phyloP scores from a whole-genome alignment of 2,329 filamentous ascomycete genomes.

The Pseudogymnoascus sp. region DNA sequence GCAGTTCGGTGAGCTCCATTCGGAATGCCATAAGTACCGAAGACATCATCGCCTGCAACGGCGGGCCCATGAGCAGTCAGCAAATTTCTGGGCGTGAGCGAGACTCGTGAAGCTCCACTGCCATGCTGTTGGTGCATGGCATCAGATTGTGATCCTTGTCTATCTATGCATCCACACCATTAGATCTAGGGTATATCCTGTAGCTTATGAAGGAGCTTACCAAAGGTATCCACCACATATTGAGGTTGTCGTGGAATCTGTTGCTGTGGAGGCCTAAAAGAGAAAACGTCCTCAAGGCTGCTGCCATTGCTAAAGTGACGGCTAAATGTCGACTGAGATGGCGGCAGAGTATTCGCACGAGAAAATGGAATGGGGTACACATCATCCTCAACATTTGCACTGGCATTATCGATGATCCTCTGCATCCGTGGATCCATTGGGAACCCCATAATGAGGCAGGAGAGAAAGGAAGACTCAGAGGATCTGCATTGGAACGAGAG shows the following conservation, averaged over 20 bases:
- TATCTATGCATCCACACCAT: background rate
- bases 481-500: background rate
- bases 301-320: background rate
- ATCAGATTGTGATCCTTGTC: background rate
- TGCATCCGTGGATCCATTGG: constrained; percentile 22
- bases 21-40: background rate
- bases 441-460: constrained; percentile 14
- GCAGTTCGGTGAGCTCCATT: background rate
- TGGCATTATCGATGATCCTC: constrained; percentile 19
- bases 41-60: background rate
- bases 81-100: background rate
- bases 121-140: background rate
- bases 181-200: background rate
- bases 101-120: background rate
- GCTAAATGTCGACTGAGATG: background rate
- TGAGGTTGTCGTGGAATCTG: background rate
- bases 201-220: background rate
- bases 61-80: background rate
- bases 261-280: background rate
- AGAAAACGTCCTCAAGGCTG: background rate
- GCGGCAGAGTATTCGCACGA: background rate
- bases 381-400: background rate
- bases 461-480: background rate
- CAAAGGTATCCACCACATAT: background rate
- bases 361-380: background rate